Evolutionary conservation across 2,329 filamentous ascomycete species (phyloP), one percentile per base, ranked within the genome.

Genomic region (Neophaeococcomyces aloes): DNA sequence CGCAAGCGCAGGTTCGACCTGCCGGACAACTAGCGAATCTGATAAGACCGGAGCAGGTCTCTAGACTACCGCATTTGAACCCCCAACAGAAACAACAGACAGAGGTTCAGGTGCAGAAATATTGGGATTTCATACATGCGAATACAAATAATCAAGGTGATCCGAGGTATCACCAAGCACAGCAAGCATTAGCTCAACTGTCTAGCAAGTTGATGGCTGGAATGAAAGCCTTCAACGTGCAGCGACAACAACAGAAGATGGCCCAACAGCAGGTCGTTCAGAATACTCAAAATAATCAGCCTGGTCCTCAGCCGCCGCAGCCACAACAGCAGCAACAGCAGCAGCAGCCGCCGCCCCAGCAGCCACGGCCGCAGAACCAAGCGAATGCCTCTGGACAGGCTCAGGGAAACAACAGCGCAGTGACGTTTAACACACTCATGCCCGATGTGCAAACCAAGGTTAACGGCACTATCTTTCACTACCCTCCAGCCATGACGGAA

Each of bases 11-110:
- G 31, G 44, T 49, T 36, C 49, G 45, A 17, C 52, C 52, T 42
- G 23, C 39, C 6, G 29, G 29, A 7, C 60, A 63, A 48, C 62
- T 67, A 38, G 62, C 65, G 4, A 64, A 66, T 42, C 56, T 72
- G 38, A 73, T 75, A 51, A 66, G 66, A 34, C 70, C 71, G 23
- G 67, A 71, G 45, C 69, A 74, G 48, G 71, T 76, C 40, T 66
- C 69, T 48, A 66, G 66, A 45, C 62, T 76, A 4, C 70, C 71
- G 4, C 65, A 70, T 57, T 62, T 79, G 23, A 70, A 61, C 48
- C 70, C 74, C 7, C 61, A 69, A 38, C 68, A 74, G 53, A 79
- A 78, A 60, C 59, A 66, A 34, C 69, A 74, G 51, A 76, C 77
- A 54, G 71, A 70, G 45, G 61, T 67, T 38, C 63, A 71, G 15